Base-by-base conservation (phyloP, 768 basidiomycete genomes). In the Leccinum disarticulatum region DNA sequence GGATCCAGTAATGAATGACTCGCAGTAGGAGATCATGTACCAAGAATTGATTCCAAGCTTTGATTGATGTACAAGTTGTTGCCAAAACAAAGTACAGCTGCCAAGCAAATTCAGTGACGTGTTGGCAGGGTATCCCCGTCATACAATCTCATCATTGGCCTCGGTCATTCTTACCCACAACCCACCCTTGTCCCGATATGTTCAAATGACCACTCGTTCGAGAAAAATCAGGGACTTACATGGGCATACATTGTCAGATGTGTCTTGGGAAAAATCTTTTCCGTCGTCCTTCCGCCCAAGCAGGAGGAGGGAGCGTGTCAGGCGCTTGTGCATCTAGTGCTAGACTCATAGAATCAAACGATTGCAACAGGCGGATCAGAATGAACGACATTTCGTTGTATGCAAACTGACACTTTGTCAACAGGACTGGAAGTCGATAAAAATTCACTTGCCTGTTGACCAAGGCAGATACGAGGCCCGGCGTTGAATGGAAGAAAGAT, bases 401-500 rank as follows among this genome's bases (percentile, higher is more conserved):
- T 1, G 83, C 83, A 57, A 83, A 83, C 81, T 84, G 38, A 56
- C 13, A 0, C 5, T 27, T 25, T 28, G 17, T 47, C 22, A 55
- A 56, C 27, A 46, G 9, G 25, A 22, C 52, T 13, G 28, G 28
- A 31, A 31, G 17, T 22, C 17, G 3, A 19, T 10, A 25, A 53
- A 41, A 9, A 17, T 1, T 36, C 59, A 46, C 61, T 35, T 51
- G 80, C 84, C 73, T 85, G 83, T 74, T 86, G 85, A 5, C 84
- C 84, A 5, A 84, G 77, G 61, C 84, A 85, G 55, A 85, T 84
- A 15, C 83, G 77, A 6, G 84, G 85, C 17, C 76, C 67, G 15
- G 74, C 83, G 58, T 85, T 85, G 76, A 86, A 86, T 15, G 85
- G 85, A 4, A 88, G 77, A 75, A 90, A 91, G 58, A 88, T 86